Conservation (phyloP, 495 filamentous ascomycete genomes). For the Xylaria curta region DNA sequence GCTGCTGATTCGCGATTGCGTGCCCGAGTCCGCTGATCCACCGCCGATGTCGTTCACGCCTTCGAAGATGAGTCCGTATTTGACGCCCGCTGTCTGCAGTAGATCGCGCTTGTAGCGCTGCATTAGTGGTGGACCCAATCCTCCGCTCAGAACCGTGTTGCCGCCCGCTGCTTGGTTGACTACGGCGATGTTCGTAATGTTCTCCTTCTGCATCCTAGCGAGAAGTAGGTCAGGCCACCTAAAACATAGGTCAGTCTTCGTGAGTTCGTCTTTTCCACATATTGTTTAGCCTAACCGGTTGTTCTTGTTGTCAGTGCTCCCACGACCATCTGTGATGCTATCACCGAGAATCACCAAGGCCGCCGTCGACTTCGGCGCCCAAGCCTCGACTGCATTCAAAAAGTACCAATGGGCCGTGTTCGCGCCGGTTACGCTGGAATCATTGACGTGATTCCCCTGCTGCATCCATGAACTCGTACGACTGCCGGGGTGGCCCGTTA, state of each 20-base stretch:
- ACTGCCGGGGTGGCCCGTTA: conserved; percentile 72
- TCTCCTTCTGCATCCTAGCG: conserved; percentile 57
- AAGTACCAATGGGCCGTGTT: conserved; percentile 64
- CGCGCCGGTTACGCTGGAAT: conserved; percentile 52
- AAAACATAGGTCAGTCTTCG: background rate
- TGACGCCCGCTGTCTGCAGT: conserved; percentile 60
- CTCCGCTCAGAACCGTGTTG: conserved; percentile 68
- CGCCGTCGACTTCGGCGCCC: conserved; percentile 47
- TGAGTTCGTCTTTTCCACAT: background rate
- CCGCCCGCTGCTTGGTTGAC: conserved; percentile 78
- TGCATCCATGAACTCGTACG: conserved; percentile 67
- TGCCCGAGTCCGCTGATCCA: conserved; percentile 50
- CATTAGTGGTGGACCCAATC: conserved; percentile 67
- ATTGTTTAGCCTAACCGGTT: conserved; percentile 57
- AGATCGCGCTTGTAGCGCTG: conserved; percentile 70
- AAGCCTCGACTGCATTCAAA: conserved; percentile 65
- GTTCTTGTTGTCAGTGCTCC: conserved; percentile 68
- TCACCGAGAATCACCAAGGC: conserved; percentile 72
- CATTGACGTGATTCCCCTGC: conserved; percentile 60
- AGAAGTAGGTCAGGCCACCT: conserved; percentile 73
- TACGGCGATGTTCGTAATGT: conserved; percentile 59
- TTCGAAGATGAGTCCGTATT: conserved; percentile 72
- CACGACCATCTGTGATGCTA: conserved; percentile 75
- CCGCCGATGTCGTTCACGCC: conserved; percentile 75
- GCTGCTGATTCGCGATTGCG: conserved; percentile 58